Conservation (phyloP, 2,329 filamentous ascomycete species). For the Diplodia seriata region DNA sequence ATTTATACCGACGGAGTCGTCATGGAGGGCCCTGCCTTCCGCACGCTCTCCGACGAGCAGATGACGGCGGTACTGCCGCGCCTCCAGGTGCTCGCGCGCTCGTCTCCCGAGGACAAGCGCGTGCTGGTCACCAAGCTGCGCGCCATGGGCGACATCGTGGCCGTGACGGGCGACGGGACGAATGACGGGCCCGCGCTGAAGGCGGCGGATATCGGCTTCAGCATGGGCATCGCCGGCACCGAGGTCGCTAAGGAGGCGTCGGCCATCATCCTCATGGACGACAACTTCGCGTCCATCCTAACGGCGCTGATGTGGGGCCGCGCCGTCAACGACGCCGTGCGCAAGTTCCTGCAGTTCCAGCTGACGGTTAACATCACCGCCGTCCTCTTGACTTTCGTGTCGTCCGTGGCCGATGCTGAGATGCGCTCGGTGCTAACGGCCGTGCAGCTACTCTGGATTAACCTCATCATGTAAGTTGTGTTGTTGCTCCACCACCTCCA, state of each 20-base stretch:
- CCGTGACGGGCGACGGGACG: slow-evolving; percentile 83
- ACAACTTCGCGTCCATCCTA: slow-evolving; percentile 86
- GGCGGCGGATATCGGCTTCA: slow-evolving; percentile 82
- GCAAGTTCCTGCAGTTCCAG: slow-evolving; percentile 67
- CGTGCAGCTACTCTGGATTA: slow-evolving; percentile 90
- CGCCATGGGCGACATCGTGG: slow-evolving; percentile 68
- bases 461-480: slow-evolving; percentile 73
- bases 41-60: slow-evolving; percentile 68
- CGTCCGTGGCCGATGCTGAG: slow-evolving; percentile 76
- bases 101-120: slow-evolving; percentile 78
- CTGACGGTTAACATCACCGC: slow-evolving; percentile 84
- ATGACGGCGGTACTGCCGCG: slow-evolving; percentile 59
- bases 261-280: slow-evolving; percentile 85
- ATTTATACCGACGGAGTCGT: slow-evolving; percentile 72
- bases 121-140: slow-evolving; percentile 67
- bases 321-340: slow-evolving; percentile 52
- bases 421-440: slow-evolving; percentile 80
- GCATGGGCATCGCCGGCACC: slow-evolving; percentile 83
- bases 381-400: slow-evolving; percentile 77
- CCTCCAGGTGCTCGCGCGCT: slow-evolving; percentile 74
- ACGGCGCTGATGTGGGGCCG: slow-evolving; percentile 81
- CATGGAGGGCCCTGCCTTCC: slow-evolving; percentile 80
- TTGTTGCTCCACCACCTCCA: too few species aligned
- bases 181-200: slow-evolving; percentile 84
- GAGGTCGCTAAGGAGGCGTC: slow-evolving; percentile 87